Base-by-base conservation (phyloP, 2,329 filamentous ascomycete species). In the Triangularia setosa region DNA sequence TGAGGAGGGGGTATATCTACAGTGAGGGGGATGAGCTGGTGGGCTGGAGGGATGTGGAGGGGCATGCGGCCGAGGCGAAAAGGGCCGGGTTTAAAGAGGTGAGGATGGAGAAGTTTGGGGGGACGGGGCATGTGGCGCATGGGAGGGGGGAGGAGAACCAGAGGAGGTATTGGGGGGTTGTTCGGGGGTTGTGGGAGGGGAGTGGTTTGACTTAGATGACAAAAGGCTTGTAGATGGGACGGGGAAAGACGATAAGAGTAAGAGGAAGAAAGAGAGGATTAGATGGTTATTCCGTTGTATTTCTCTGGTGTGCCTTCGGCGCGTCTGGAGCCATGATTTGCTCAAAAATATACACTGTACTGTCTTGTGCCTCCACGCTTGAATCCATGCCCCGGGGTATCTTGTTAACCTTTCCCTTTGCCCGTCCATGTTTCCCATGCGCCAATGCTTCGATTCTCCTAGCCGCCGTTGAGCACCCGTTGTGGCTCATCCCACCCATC, bases 91-190 rank as follows among this genome's bases (percentile, higher is more conserved):
- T 80, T 44, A 61, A 8, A 25, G 27, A 62, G 3, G 79, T 84
- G 0, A 73, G 76, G 56, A 70, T 74, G 66, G 84, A 84, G 69
- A 71, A 72, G 68, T 86, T 86, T 60, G 72, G 74, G 27, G 75
- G 76, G 35, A 83, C 79, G 3, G 74, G 74, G 24, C 84, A 87
- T 72, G 83, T 86, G 24, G 78, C 81, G 18, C 82, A 84, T 64
- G 76, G 78, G 64, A 78, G 79, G 65, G 61, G 35, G 0, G 80
- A 79, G 65, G 61, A 23, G 0, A 80, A 86, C 64, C 73, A 74
- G 25, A 72, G 75, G 55, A 74, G 83, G 62, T 87, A 87, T 69
- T 86, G 84, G 84, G 69, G 67, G 4, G 72, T 77, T 21, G 76
- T 86, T 2, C 77, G 69, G 48, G 76, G 80, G 62, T 77, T 78